These are phyloP conservation scores for Pseudocercospora cruenta DNA, from an alignment of 2,329 filamentous ascomycete genomes.

Conservation along the genomic window DNA sequence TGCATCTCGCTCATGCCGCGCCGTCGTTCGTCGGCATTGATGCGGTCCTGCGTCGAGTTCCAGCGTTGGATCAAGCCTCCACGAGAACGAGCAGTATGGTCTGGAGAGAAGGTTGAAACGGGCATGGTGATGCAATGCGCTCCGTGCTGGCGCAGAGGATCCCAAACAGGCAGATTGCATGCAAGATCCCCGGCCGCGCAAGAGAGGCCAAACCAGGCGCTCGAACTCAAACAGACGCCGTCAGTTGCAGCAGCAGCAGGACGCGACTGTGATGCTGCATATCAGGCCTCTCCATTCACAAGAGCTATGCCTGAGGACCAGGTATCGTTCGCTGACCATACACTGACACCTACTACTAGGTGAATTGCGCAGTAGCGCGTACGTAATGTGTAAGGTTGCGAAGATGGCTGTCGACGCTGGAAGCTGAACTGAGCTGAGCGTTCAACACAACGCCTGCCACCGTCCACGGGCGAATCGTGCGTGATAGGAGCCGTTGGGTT, in stretches of 20 bases:
- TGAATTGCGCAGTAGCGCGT: no score
- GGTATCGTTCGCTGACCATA: no score
- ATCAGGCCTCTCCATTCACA: no score
- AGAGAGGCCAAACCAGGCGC: not conserved
- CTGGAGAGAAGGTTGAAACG: conserved; percentile 34
- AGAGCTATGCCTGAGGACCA: no score
- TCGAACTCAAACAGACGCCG: conserved; percentile 5
- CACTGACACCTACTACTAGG: no score
- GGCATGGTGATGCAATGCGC: conserved; percentile 33
- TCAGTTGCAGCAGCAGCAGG: not conserved
- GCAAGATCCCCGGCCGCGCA: conserved; percentile 22
- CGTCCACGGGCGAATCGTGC: no score
- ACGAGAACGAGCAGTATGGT: conserved; percentile 25
- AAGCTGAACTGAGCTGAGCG: no score
- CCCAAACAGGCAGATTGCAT: conserved; percentile 23
- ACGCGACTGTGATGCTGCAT: no score
- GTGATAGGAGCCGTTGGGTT: no score
- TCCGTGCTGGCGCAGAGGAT: conserved; percentile 22
- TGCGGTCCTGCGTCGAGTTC: conserved; percentile 34
- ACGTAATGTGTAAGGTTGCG: no score
- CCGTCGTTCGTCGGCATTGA: conserved; percentile 35
- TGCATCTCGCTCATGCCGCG: conserved; percentile 30
- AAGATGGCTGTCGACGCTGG: no score
- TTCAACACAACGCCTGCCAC: no score
- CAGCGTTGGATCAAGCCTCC: conserved; percentile 31